phyloP scores from a whole-genome alignment of 345 rosid genomes.

The Syzygium jambos region DNA sequence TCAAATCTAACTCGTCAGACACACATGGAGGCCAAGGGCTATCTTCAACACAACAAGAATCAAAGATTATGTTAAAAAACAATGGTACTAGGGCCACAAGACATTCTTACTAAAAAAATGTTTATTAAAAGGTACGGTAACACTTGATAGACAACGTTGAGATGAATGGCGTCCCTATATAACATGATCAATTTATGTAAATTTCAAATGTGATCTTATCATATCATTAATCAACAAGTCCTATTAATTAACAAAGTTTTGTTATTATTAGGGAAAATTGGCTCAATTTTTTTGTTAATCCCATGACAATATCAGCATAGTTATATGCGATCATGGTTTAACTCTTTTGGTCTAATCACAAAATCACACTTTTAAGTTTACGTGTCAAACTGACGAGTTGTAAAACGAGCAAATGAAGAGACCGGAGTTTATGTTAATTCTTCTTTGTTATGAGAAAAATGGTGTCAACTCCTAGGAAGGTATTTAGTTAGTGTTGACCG shows the following conservation, averaged over 20 bases:
- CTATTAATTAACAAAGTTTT: background rate
- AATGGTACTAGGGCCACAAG: too few species aligned
- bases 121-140: too few species aligned
- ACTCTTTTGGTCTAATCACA: background rate
- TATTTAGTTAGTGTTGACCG: background rate
- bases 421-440: background rate
- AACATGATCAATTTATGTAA: background rate
- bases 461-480: background rate
- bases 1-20: too few species aligned
- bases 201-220: background rate
- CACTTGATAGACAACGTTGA: background rate
- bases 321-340: background rate
- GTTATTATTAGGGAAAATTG: background rate
- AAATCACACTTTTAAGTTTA: background rate
- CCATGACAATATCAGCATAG: background rate
- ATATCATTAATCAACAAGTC: background rate
- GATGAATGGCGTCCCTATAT: background rate
- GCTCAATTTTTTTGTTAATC: background rate
- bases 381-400: background rate
- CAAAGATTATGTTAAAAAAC: too few species aligned
- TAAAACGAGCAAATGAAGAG: background rate
- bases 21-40: too few species aligned
- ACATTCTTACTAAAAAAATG: too few species aligned
- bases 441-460: background rate
- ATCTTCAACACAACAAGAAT: too few species aligned